Evolutionary conservation across 768 basidiomycete species (phyloP), one percentile per base, ranked within the genome.

Genomic region (Chlorophyllum brunneum): DNA sequence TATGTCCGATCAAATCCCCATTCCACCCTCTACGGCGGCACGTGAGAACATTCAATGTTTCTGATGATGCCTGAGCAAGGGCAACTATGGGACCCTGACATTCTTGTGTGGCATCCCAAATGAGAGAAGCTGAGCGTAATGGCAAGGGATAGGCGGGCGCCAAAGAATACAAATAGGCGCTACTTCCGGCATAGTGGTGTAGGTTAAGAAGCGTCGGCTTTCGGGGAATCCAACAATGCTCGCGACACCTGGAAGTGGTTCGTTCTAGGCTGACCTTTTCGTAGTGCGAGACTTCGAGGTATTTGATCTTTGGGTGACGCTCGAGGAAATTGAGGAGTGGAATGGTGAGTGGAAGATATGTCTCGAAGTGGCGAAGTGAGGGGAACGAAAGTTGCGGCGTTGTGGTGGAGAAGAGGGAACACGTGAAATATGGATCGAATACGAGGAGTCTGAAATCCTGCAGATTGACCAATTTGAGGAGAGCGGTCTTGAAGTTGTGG

Each of bases 11-110:
- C 11, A 73, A 53, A 48, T 72, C 73, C 33, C 69, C 51, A 51
- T 75, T 75, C 71, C 73, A 72, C 0, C 71, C 70, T 44, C 68
- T 58, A 20, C 70, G 57, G 15, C 67, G 63, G 52, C 71, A 72
- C 48, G 65, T 64, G 47, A 75, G 60, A 10, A 73, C 48, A 40
- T 64, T 65, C 22, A 73, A 64, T 0, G 63, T 67, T 7, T 63
- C 60, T 18, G 64, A 60, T 46, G 69, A 69, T n/a, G 63, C 62
- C 11, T 60, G 60, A 16, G 61, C 64, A 11, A 75, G 66, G 2
- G 66, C 63, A 8, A 54, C 50, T 38, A 74, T 65, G 1, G 67
- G 64, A 23, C 64, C 57, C 39, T 65, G 62, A 5, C 65, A 65
- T 11, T 64, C 51, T 33, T 67, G 63, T 16, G 64, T 62, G 26